Percentiles rank a stretch among this genome's conserved stretches.
Evolutionary conservation across 768 basidiomycete species (phyloP).

Genomic region (Termitomyces sp.): DNA sequence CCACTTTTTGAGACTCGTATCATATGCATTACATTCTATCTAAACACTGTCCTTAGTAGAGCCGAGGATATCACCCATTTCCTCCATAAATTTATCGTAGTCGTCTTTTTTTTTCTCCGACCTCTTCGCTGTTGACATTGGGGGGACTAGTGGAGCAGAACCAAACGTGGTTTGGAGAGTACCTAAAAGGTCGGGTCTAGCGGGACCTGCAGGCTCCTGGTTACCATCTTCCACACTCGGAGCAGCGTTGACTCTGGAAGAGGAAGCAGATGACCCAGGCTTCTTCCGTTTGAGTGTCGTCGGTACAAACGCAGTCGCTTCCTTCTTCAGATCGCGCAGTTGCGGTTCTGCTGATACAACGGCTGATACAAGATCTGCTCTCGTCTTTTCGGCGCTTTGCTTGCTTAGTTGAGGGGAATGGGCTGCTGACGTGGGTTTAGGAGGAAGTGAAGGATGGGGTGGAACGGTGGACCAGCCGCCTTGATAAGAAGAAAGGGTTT

Average conservation of each 20-base stretch:
- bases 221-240: conserved; percentile 40
- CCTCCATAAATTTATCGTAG: conserved; percentile 72
- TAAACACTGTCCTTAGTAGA: conserved; percentile 12
- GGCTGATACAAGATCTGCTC: conserved; percentile 43
- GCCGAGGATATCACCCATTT: conserved; percentile 63
- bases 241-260: conserved; percentile 56
- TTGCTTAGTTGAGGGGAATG: conserved; percentile 26
- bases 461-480: conserved; percentile 29
- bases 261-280: conserved; percentile 23
- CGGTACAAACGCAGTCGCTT: conserved; percentile 90
- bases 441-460: conserved; percentile 37
- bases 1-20: not conserved
- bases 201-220: conserved; percentile 23
- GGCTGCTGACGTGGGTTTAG: conserved; percentile 28
- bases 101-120: conserved; percentile 50
- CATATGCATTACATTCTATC: not conserved
- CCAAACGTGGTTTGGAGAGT: conserved; percentile 59
- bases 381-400: conserved; percentile 22
- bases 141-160: conserved; percentile 17
- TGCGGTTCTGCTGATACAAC: conserved; percentile 82
- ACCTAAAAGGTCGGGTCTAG: conserved; percentile 62
- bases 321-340: conserved; percentile 90
- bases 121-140: conserved; percentile 17
- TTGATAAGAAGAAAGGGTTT: conserved; percentile 69
- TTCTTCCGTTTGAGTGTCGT: conserved; percentile 74